phyloP scores from a whole-genome alignment of 306 rosid species.

The Vigna hirtella region DNA sequence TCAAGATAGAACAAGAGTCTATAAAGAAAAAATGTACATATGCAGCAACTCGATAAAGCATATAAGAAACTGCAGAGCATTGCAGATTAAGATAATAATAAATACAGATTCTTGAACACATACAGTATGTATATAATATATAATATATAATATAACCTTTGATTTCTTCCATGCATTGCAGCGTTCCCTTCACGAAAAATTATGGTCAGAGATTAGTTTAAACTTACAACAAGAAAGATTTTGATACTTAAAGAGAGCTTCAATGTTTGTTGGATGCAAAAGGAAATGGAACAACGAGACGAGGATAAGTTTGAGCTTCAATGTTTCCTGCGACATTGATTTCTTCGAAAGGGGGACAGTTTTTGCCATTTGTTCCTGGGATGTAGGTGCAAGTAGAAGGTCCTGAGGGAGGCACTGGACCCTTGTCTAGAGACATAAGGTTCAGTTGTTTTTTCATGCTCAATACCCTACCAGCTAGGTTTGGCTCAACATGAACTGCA shows the following conservation, averaged over 20 bases:
- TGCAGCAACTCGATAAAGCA: background rate
- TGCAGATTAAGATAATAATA: too few species aligned
- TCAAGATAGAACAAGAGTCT: background rate
- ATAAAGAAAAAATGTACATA: background rate
- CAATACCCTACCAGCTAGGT: constrained; percentile 55
- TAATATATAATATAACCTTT: background rate
- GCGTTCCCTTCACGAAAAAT: background rate
- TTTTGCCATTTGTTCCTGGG: constrained; percentile 67
- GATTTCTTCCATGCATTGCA: background rate
- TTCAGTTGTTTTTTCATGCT: constrained; percentile 31
- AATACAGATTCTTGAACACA: too few species aligned
- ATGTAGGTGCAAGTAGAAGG: constrained; percentile 77
- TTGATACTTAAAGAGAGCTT: background rate
- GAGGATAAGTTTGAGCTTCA: constrained; percentile 46
- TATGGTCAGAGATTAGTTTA: background rate
- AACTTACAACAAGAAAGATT: background rate
- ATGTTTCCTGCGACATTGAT: constrained; percentile 50
- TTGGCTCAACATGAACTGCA: constrained; percentile 52
- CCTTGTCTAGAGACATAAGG: constrained; percentile 65
- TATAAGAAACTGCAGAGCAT: background rate
- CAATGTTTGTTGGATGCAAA: constrained; percentile 47
- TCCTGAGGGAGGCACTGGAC: constrained; percentile 61
- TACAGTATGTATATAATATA: background rate
- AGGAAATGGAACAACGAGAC: constrained; percentile 44
- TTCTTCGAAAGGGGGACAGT: constrained; percentile 63